Conservation (phyloP, 768 basidiomycete genomes). For the Cystofilobasidium capitatum region DNA sequence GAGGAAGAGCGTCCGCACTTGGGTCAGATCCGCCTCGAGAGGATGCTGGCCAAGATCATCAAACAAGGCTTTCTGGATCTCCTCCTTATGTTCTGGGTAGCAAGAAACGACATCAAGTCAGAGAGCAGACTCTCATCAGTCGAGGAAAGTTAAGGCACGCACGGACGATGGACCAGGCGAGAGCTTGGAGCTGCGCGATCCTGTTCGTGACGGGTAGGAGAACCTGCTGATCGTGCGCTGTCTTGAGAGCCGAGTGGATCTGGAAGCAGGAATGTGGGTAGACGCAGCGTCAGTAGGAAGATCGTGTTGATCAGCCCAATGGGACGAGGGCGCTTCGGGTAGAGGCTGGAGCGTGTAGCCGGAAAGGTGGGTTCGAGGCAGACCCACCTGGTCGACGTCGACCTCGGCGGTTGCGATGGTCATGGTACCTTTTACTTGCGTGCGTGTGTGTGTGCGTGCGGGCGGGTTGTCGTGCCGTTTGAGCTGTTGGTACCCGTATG, state of each 20-base stretch:
- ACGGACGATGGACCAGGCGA: constrained; percentile 35
- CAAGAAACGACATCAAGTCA: neutral
- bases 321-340: neutral
- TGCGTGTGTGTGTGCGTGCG: no score
- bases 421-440: no score
- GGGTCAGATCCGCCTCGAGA: constrained; percentile 31
- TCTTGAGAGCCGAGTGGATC: constrained; percentile 28
- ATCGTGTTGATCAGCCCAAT: neutral
- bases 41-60: constrained; percentile 35
- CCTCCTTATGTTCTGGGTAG: constrained; percentile 33
- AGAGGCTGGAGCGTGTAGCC: no score
- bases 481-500: no score
- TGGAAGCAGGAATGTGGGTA: constrained; percentile 1
- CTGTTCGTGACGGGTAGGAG: constrained; percentile 32
- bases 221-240: constrained; percentile 27
- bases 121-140: neutral
- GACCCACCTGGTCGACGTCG: neutral
- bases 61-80: constrained; percentile 32
- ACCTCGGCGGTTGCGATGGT: no score
- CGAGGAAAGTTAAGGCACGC: neutral
- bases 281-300: neutral
- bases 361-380: no score
- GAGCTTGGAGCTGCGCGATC: constrained; percentile 37
- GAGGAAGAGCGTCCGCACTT: constrained; percentile 30
- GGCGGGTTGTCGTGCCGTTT: no score